phyloP scores from a whole-genome alignment of 352 stramenopile species.

The Phytophthora foliorum region DNA sequence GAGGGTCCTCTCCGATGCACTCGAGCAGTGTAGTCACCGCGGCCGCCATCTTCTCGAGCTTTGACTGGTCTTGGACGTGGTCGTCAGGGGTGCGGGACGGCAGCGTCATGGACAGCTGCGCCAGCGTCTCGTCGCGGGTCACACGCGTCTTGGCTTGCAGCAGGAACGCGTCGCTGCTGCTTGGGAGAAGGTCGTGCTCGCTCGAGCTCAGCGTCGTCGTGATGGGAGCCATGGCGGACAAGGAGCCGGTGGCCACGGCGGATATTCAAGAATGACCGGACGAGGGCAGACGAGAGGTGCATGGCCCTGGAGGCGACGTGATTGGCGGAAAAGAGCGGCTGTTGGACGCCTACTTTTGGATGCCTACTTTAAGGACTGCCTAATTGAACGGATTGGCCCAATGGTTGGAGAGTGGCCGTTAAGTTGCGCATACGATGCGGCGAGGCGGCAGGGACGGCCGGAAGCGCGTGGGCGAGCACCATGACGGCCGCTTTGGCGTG shows the following conservation, averaged over 20 bases:
- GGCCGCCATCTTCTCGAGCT: conserved; percentile 94
- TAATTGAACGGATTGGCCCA: too few relatives aligned
- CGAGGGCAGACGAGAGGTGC: conserved; percentile 24
- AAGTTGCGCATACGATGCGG: conserved; percentile 9
- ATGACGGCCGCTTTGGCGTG: conserved; percentile 87
- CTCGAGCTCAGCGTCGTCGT: conserved; percentile 41
- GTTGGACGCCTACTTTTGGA: conserved; percentile 3
- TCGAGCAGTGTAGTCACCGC: conserved; percentile 94
- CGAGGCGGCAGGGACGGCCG: conserved; percentile 33
- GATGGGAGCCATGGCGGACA: conserved; percentile 51
- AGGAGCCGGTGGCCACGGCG: conserved; percentile 21
- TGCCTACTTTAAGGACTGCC: too few relatives aligned
- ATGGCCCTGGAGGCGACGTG: not conserved
- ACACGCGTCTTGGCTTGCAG: conserved; percentile 41
- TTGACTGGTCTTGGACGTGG: conserved; percentile 77
- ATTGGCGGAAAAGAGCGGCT: conserved; percentile 18
- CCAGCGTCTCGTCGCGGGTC: conserved; percentile 40
- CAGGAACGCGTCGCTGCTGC: conserved; percentile 18
- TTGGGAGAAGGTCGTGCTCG: conserved; percentile 24
- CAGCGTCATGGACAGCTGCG: conserved; percentile 75
- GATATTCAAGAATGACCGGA: conserved; percentile 36
- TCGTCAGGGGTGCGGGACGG: conserved; percentile 66
- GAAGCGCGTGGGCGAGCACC: conserved; percentile 85
- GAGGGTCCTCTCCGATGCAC: conserved; percentile 95
- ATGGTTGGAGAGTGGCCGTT: too few relatives aligned